These are phyloP conservation scores for Tardiomyces blankii DNA, from an alignment of 1,139 yeast species.

Conservation along the genomic window DNA sequence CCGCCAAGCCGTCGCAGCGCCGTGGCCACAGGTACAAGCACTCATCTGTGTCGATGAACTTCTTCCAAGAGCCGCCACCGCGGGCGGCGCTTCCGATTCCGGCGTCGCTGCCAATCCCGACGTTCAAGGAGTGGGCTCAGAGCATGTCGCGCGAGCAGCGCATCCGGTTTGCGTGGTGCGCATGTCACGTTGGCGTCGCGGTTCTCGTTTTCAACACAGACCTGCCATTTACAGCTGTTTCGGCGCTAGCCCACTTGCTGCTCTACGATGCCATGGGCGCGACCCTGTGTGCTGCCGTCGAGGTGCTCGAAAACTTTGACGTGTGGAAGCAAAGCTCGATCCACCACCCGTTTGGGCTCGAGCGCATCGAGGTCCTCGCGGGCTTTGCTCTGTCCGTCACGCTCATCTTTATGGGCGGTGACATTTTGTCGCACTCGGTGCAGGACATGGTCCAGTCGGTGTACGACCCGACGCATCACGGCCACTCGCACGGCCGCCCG, in stretches of 20 bases:
- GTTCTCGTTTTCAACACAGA: slow-evolving; percentile 45
- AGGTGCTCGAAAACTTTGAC: slow-evolving; percentile 76
- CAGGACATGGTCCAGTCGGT: slow-evolving; percentile 44
- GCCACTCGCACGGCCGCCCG: slow-evolving; percentile 18
- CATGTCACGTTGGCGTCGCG: slow-evolving; percentile 46
- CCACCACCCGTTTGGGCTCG: slow-evolving; percentile 84
- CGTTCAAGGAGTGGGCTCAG: slow-evolving; percentile 44
- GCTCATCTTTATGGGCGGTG: slow-evolving; percentile 82
- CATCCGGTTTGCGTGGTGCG: slow-evolving; percentile 53
- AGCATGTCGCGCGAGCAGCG: slow-evolving; percentile 47
- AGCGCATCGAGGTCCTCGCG: slow-evolving; percentile 73
- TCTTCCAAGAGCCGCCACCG: slow-evolving; percentile 85
- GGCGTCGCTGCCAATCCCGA: slow-evolving; percentile 73
- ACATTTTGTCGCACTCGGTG: slow-evolving; percentile 69
- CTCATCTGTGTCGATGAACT: slow-evolving; percentile 92
- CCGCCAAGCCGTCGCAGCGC: slow-evolving; percentile 40
- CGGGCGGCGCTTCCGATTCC: slow-evolving; percentile 64
- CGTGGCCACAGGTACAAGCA: slow-evolving; percentile 94
- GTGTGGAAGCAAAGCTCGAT: slow-evolving; percentile 84
- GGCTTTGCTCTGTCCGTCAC: slow-evolving; percentile 84
- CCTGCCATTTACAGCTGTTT: slow-evolving; percentile 48
- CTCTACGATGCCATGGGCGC: slow-evolving; percentile 84
- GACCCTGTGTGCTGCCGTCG: slow-evolving; percentile 57
- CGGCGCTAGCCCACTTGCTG: slow-evolving; percentile 77
- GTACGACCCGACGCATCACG: slow-evolving; percentile 24